Evolutionary conservation across 768 basidiomycete genomes (phyloP), one percentile per base, ranked within the genome.

Genomic region (Mycena indigotica): DNA sequence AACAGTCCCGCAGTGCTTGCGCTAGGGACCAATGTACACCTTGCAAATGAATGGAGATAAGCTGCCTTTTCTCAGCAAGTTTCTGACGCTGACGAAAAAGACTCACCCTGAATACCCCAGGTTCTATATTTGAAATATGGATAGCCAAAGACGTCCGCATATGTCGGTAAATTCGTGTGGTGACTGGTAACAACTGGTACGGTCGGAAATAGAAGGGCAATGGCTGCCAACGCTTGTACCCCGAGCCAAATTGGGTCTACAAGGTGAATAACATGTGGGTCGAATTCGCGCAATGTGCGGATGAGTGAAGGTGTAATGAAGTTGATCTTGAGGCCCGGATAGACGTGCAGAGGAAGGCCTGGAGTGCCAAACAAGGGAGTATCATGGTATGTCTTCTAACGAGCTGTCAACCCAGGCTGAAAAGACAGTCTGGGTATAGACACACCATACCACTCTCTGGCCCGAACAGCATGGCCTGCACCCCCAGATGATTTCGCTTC

Each of bases 241-340:
- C 77, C 77, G 3, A 80, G 72, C 77, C 77, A 80, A 39, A 80
- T 77, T 3, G 78, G 77, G 66, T 79, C 77, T 40, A 76, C 74
- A 53, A 79, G 72, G 56, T 78, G 76, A 5, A 78, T 69, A 1
- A 79, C 73, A 53, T 79, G 75, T 0, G 78, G 77, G 16, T 54
- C 44, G 38, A 63, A 63, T 21, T 25, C 30, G 19, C 57, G 54
- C 19, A 63, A 52, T 25, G 53, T 41, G 39, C 15, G 5, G 24
- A 64, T 21, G 50, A 58, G 50, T 16, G 59, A 30, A 17, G 58
- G 54, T 16, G 63, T 55, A 46, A 64, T 46, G 50, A 64, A 60
- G 46, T 52, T 62, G 50, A 57, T 52, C 50, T 57, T 57, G 30
- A 62, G 53, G 2, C 56, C 56, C 0, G 56, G 56, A 24, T 57